These are phyloP conservation scores for Sugiyamaella americana DNA, from an alignment of 805 yeast genomes.

Conservation along the genomic window DNA sequence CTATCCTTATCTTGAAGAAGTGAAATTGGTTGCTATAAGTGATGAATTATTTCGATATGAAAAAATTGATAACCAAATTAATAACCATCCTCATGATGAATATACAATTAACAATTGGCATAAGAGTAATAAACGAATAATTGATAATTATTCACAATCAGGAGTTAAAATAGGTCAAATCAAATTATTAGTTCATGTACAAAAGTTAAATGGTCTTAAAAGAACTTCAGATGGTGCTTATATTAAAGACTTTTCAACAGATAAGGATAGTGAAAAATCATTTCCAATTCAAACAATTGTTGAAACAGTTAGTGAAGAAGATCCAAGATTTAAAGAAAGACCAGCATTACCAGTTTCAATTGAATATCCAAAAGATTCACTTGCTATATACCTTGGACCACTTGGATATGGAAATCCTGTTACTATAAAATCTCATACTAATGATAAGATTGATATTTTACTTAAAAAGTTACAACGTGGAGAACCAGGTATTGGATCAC, in stretches of 20 bases:
- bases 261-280: conserved; percentile 37
- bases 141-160: conserved; percentile 39
- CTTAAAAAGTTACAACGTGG: conserved; percentile 24
- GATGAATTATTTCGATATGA: conserved; percentile 50
- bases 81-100: conserved; percentile 36
- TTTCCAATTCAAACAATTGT: conserved; percentile 82
- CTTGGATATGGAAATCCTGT: conserved; percentile 79
- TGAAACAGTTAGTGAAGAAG: conserved; percentile 64
- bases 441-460: conserved; percentile 31
- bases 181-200: conserved; percentile 60
- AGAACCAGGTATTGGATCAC: conserved; percentile 63
- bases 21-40: conserved; percentile 56
- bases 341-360: conserved; percentile 71
- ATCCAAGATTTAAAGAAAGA: conserved; percentile 63
- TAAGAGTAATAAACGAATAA: conserved; percentile 37
- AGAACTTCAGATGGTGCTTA: conserved; percentile 69
- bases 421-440: conserved; percentile 36
- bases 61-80: conserved; percentile 21
- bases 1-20: conserved; percentile 91
- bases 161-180: conserved; percentile 58
- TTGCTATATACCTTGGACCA: conserved; percentile 75
- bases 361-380: conserved; percentile 71
- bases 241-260: conserved; percentile 58
- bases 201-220: conserved; percentile 68
- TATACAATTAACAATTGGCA: conserved; percentile 37